Conservation (phyloP, 169 alveolate species). For the Eimeria praecox region DNA sequence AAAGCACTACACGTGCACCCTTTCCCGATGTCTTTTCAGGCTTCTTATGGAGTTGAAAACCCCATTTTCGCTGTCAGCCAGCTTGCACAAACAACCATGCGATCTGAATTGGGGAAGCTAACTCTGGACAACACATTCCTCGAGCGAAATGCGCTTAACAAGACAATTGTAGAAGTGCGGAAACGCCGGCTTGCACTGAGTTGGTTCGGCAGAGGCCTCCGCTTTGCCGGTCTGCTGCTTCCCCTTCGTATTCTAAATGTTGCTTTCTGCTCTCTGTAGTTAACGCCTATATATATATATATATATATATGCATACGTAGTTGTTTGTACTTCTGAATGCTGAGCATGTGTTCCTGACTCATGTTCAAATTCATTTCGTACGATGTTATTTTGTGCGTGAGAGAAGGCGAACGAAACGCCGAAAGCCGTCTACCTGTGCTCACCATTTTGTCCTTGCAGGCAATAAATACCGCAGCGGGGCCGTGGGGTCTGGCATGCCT, state of each 20-base stretch:
- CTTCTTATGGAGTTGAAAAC: conserved; percentile 96
- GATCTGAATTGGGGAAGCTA: conserved; percentile 97
- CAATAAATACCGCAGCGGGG: conserved; percentile 93
- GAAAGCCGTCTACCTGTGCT: background rate
- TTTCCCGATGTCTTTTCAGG: conserved; percentile 76
- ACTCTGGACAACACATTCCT: conserved; percentile 97
- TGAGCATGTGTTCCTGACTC: background rate
- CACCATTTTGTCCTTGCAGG: conserved; percentile 41
- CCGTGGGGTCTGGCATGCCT: conserved; percentile 97
- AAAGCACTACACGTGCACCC: background rate
- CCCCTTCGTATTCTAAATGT: background rate
- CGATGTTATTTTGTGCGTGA: background rate
- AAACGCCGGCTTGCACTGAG: background rate
- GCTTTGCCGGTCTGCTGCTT: background rate
- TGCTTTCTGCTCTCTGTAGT: background rate
- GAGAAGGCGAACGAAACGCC: background rate
- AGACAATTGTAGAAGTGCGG: conserved; percentile 92
- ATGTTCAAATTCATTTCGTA: background rate
- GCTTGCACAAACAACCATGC: conserved; percentile 97
- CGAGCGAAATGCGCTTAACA: conserved; percentile 95
- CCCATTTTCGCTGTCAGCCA: conserved; percentile 96
- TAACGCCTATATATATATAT: background rate
- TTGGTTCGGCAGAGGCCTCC: background rate
- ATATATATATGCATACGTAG: background rate
- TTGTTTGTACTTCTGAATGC: background rate